Evolutionary conservation across 345 rosid genomes (phyloP), one percentile per base, ranked within the genome.

Genomic region (Gossypioides kirkii): DNA sequence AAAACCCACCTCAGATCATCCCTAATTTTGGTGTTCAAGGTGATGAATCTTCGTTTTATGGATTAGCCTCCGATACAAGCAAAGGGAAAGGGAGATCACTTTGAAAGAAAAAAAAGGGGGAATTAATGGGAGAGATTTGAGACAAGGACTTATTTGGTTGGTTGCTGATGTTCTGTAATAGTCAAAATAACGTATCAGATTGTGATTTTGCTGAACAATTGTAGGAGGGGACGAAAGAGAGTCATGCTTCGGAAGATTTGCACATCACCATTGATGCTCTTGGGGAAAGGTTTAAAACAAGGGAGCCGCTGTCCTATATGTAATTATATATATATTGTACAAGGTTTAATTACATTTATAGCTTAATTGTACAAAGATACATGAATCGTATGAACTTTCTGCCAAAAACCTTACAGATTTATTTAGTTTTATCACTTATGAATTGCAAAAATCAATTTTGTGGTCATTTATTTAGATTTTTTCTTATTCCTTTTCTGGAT

Each of bases 41-140:
- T 42, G 90, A 84, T 59, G 91, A 82, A 77, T 85, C 97, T 61
- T 84, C 92, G 18, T 87, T 81, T 55, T 74, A 84, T 72, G 77
- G 88, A 49, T 83, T 90, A 74, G 77, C 90, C 49, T 81, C 86
- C n/a, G 86, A 84, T 55, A 32, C 93, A 90, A 88, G 92, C 85
- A 86, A 90, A 78, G 93, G 80, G 69, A 84, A 86, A 61, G 8
- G 52, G 4, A 13, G 9, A 42, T 36, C 16, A 42, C 12, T 54
- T 2, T 8, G 22, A 52, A 52, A n/a, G 18, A 20, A 52, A 1
- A 52, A 6, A 17, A 17, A 9, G 38, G 38, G 22, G 38, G 38
- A 5, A 32, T 32, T 5, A 32, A 32, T 32, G 38, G 7, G 38
- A 5, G 38, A 32, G 38, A 32, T 52, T 52, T 52, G 22, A 52